Evolutionary conservation across 768 basidiomycete species (phyloP), one percentile per base, ranked within the genome.

Genomic region (Tremella yokohamensis): DNA sequence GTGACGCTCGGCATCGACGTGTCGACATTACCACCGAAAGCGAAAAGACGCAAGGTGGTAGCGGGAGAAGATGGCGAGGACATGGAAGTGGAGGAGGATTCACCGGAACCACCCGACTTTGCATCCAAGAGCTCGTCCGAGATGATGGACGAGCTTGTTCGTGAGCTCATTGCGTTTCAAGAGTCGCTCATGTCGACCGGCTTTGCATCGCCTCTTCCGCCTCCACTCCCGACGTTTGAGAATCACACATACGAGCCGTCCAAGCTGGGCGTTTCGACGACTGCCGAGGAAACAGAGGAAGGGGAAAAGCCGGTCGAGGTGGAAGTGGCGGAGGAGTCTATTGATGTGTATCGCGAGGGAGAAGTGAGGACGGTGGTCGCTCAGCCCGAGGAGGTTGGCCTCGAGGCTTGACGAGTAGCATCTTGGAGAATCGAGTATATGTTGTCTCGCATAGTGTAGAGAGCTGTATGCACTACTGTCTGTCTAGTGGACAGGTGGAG

Each of bases 81-180:
- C 42, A 51, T 53, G 20, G 40, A 22, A 9, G 39, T 40, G 40
- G 22, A 53, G 18, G 42, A 40, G 18, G 39, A 19, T 15, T 18
- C 18, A 25, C 13, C 37, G 20, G 51, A 37, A 52, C n/a, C 18
- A 22, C 25, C 39, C 37, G 16, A 22, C 52, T 16, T 54, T 53
- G 26, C 51, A 48, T 6, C 22, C 34, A 42, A 40, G 38, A 12
- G 60, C 57, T n/a, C 52, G 34, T 7, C 26, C 56, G 34, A 87
- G 87, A 81, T 87, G 79, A 89, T 94, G 87, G 90, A 91, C 72
- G 89, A 88, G 66, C 79, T 94, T 9, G 91, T 91, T 85, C 84
- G 88, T 69, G 90, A 93, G 74, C 78, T 93, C 22, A 89, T 92
- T 62, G 80, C 78, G 39, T 93, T 94, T 73, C 91, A 93, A 78